Evolutionary conservation across 352 stramenopile genomes (phyloP), one percentile per base, ranked within the genome.

Genomic region (Sclerospora graminicola): DNA sequence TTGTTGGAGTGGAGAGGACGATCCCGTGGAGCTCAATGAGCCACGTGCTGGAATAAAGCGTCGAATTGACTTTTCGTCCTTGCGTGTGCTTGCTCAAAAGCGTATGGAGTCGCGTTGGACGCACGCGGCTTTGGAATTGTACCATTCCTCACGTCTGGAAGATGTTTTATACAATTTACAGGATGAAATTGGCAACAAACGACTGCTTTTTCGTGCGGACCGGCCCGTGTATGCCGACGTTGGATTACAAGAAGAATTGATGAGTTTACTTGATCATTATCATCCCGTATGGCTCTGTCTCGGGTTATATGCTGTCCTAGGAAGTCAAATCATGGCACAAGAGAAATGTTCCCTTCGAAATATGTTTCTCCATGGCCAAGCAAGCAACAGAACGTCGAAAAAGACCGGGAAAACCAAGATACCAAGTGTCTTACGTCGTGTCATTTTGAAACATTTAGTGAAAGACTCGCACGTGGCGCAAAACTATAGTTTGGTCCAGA

Each of bases 201-300:
- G 78, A 19, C 63, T 97, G n/a, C 48, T 69, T 9, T 86, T 95
- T 38, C 75, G 91, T 2, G 54, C 56, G 0, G 89, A 97, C 41
- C 77, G 85, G 5, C 84, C 92, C 27, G 69, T 96, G 23, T 89
- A 94, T 58, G 86, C 79, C 3, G 88, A 97, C 32, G 63, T 97
- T 19, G 86, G 79, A 0, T 60, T 97, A 1, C 71, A 95, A 35
- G 58, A 86, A 28, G 68, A 95, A n/a, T 48, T 97, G 2, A 62
- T 95, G 4, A 51, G 57, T 13, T 57, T 97, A 2, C 54, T 97
- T 18, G 89, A 95, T 33, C 92, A 86, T 8, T 97, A 97, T 49
- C 73, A 95, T 24, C 84, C 82, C 1, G 73, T 90, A 4, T 97
- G 89, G 89, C 69, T 97, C 13, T 79, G 78, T 21, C 54, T 97